Conservation (phyloP, 2,329 filamentous ascomycete species). For the Daldinia sp. region DNA sequence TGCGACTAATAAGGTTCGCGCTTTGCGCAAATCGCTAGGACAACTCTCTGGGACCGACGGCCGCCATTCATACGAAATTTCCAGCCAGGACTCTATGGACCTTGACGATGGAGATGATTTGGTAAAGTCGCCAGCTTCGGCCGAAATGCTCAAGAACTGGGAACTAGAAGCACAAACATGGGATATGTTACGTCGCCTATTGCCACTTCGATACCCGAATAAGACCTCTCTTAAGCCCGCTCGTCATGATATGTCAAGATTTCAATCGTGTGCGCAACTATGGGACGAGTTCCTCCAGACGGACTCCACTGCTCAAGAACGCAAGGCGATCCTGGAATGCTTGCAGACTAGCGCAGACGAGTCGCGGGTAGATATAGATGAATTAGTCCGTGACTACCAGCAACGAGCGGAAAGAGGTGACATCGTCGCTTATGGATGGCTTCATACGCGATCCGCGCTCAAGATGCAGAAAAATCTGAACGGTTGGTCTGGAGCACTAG, state of each 20-base stretch:
- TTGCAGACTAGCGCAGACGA: conserved; percentile 79
- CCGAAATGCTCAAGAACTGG: conserved; percentile 70
- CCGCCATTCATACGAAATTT: conserved; percentile 51
- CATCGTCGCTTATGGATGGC: conserved; percentile 88
- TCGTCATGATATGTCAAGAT: conserved; percentile 50
- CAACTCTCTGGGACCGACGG: conserved; percentile 51
- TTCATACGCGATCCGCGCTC: conserved; percentile 89
- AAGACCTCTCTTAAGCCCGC: conserved; percentile 53
- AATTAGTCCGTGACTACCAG: conserved; percentile 80
- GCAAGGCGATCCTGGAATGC: conserved; percentile 85
- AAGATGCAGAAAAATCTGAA: conserved; percentile 89
- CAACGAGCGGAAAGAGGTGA: conserved; percentile 82
- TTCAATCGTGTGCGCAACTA: conserved; percentile 49
- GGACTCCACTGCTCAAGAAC: conserved; percentile 80
- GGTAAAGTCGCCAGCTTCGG: conserved; percentile 45
- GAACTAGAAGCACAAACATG: conserved; percentile 90
- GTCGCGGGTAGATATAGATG: conserved; percentile 77
- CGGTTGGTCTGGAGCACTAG: conserved; percentile 73
- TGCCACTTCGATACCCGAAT: conserved; percentile 74
- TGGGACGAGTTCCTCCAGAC: conserved; percentile 81
- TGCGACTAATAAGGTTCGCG: conserved; percentile 60
- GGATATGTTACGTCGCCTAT: conserved; percentile 82
- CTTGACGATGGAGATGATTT: conserved; percentile 62
- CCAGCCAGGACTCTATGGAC: conserved; percentile 66
- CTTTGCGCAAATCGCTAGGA: conserved; percentile 58